Conservation (phyloP, 345 rosid species). For the Eucalyptus tenuipes region DNA sequence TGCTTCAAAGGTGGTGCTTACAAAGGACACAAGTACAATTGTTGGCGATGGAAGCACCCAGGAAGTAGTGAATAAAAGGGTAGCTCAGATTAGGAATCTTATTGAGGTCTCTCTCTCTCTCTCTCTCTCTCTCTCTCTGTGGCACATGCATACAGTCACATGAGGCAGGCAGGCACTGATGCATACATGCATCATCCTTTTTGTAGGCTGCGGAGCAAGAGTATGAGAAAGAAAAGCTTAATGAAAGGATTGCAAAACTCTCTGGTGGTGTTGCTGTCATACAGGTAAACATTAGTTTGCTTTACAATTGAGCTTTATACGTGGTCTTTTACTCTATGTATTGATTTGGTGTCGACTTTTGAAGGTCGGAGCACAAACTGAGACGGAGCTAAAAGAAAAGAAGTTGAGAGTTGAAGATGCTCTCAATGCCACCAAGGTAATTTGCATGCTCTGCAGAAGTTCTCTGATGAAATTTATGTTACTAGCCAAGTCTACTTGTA, state of each 20-base stretch:
- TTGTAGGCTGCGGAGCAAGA: slow-evolving; percentile 85
- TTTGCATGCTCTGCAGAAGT: not conserved
- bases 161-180: not conserved
- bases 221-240: slow-evolving; percentile 87
- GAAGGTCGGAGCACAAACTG: slow-evolving; percentile 84
- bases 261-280: slow-evolving; percentile 87
- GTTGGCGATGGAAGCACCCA: slow-evolving; percentile 99
- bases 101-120: slow-evolving; percentile 29
- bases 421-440: slow-evolving; percentile 95
- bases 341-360: not conserved
- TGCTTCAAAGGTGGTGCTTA: slow-evolving; percentile 91
- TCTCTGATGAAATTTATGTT: not conserved
- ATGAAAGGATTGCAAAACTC: slow-evolving; percentile 91
- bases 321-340: not conserved
- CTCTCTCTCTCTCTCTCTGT: not conserved
- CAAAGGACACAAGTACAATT: slow-evolving; percentile 83
- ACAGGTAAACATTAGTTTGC: slow-evolving; percentile 24
- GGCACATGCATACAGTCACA: not conserved
- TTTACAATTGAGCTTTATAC: not conserved
- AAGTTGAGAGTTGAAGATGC: slow-evolving; percentile 98
- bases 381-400: slow-evolving; percentile 93
- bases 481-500: not conserved
- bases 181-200: not conserved
- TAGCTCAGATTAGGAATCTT: slow-evolving; percentile 80
- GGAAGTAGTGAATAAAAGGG: slow-evolving; percentile 86